Percentiles rank a stretch among this genome's conserved stretches.
Evolutionary conservation across 495 filamentous ascomycete species (phyloP).

Genomic region (Penicillium chermesinum): DNA sequence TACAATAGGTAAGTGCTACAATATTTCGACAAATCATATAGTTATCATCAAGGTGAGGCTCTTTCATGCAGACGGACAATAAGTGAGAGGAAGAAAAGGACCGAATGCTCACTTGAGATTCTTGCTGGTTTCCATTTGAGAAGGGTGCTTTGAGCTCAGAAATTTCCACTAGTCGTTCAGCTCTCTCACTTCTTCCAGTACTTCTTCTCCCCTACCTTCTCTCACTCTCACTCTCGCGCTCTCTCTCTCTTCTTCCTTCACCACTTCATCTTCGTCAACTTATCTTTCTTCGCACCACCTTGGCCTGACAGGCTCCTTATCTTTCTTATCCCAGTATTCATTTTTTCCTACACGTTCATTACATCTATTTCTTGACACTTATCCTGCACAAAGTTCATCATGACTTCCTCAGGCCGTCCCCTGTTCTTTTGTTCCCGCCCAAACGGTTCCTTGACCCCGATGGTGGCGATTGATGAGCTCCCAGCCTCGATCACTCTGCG

Average conservation of each 20-base stretch:
- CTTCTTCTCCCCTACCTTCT: neutral
- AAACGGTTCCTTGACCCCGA: slow-evolving; percentile 53
- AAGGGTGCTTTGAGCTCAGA: neutral
- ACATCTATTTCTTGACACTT: too few relatives aligned
- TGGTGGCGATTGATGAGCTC: slow-evolving; percentile 63
- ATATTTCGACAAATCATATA: too few relatives aligned
- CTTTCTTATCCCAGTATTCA: too few relatives aligned
- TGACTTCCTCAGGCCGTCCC: slow-evolving; percentile 25
- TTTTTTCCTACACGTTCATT: too few relatives aligned
- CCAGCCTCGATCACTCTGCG: slow-evolving; percentile 36
- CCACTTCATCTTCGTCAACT: neutral
- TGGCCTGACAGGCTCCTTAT: too few relatives aligned
- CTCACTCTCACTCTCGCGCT: neutral
- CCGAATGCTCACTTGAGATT: too few relatives aligned
- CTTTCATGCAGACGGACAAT: too few relatives aligned
- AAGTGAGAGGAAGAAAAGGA: too few relatives aligned
- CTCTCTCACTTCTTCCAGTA: slow-evolving; percentile 4
- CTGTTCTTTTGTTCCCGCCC: slow-evolving; percentile 53
- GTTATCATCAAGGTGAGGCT: too few relatives aligned
- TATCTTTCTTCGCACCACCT: too few relatives aligned
- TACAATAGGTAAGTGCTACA: too few relatives aligned
- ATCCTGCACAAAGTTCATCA: slow-evolving; percentile 2
- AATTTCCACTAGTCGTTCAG: neutral
- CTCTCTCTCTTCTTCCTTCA: neutral
- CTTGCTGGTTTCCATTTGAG: too few relatives aligned